A percentile compares a stretch with the other conserved stretches of the same genome.
Evolutionary conservation across 2,329 filamentous ascomycete species (phyloP).

Genomic region (Neofusicoccum cordaticola): DNA sequence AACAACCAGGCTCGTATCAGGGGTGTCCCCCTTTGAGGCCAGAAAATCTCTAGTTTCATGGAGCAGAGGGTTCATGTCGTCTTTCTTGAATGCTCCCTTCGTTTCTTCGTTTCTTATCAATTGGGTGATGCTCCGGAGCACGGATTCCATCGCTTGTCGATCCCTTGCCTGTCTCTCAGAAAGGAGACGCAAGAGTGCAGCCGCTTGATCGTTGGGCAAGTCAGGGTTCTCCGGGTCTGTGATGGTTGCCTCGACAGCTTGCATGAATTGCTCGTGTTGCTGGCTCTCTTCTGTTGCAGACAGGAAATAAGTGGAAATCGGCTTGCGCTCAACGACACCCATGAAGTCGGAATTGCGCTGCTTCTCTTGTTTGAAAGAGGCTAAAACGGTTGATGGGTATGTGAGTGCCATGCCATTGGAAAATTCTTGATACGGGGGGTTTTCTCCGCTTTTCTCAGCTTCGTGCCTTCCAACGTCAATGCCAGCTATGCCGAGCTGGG

Average conservation of each 20-base stretch:
- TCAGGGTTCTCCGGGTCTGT: not conserved
- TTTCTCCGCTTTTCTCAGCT: not conserved
- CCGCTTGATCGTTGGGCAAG: not conserved
- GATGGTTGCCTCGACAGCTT: not conserved
- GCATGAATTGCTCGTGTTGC: not conserved
- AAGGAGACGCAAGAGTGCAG: not conserved
- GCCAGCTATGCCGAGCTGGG: not conserved
- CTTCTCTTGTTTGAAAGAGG: not conserved
- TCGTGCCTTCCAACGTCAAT: not conserved
- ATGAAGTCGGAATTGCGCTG: not conserved
- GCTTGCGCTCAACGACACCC: not conserved
- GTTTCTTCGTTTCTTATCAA: not conserved
- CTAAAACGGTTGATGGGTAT: not conserved
- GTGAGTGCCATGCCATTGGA: conserved; percentile 1
- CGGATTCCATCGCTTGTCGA: not conserved
- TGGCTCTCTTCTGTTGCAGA: not conserved
- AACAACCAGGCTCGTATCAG: not conserved
- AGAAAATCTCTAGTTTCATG: not conserved
- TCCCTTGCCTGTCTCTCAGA: not conserved
- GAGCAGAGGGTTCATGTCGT: conserved; percentile 2
- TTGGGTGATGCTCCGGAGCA: not conserved
- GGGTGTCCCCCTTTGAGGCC: not conserved
- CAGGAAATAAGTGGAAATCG: not conserved
- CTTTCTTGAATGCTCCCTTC: not conserved
- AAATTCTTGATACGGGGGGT: not conserved